Percentiles rank a stretch among this genome's conserved stretches.
These are phyloP conservation scores for Cyclotella distinguenda DNA, from an alignment of 108 stramenopile species.

Conservation along the genomic window DNA sequence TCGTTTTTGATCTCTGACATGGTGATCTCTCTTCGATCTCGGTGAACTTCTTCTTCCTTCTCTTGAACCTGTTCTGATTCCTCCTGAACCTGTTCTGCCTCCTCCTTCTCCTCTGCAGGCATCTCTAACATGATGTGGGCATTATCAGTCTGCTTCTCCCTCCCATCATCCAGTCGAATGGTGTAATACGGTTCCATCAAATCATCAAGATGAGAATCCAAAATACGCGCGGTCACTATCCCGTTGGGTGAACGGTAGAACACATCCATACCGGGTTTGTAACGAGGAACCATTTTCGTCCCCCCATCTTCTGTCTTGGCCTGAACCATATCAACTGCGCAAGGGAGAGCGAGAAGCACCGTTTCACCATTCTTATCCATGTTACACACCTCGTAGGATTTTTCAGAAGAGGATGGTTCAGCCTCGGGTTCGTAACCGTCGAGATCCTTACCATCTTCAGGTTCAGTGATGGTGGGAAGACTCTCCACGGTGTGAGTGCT, in stretches of 20 bases:
- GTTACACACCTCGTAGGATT: slow-evolving; percentile 3
- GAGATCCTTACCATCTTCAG: no score
- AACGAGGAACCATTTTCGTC: slow-evolving; percentile 33
- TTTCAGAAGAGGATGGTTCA: slow-evolving; percentile 15
- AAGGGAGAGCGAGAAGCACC: slow-evolving; percentile 14
- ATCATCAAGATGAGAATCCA: slow-evolving; percentile 49
- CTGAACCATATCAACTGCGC: slow-evolving; percentile 40
- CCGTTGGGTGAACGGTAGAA: slow-evolving; percentile 37
- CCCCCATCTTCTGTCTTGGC: slow-evolving; percentile 42
- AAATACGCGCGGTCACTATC: slow-evolving; percentile 10
- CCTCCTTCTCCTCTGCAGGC: slow-evolving; percentile 4
- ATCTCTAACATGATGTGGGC: slow-evolving; percentile 29
- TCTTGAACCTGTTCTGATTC: neutral
- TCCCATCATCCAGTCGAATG: slow-evolving; percentile 40
- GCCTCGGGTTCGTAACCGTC: slow-evolving; percentile 11
- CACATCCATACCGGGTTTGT: slow-evolving; percentile 22
- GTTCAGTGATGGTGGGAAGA: neutral
- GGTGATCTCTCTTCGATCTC: neutral
- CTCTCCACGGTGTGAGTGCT: neutral
- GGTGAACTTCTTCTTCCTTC: neutral
- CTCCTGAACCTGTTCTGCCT: neutral
- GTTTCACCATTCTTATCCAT: neutral
- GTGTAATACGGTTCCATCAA: slow-evolving; percentile 52
- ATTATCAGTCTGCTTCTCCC: slow-evolving; percentile 60
- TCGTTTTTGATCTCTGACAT: neutral